phyloP scores from a whole-genome alignment of 495 filamentous ascomycete species.

The Geopyxis carbonaria region DNA sequence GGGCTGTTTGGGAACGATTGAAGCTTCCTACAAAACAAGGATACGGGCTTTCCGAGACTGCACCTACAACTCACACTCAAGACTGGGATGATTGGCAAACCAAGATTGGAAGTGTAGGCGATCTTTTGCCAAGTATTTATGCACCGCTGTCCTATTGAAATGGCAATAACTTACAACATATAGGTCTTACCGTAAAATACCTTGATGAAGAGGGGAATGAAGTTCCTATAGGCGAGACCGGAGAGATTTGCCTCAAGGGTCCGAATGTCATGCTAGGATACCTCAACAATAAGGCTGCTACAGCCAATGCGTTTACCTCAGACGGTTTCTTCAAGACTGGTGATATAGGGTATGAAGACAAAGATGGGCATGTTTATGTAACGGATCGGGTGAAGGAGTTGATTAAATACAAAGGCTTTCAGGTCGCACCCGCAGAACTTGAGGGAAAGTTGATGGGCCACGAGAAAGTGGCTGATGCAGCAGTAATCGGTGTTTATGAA shows the following conservation, averaged over 20 bases:
- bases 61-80: conserved; percentile 38
- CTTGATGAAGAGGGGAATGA: conserved; percentile 46
- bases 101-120: conserved; percentile 64
- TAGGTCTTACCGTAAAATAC: conserved; percentile 74
- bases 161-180: neutral
- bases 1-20: conserved; percentile 57
- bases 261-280: conserved; percentile 65
- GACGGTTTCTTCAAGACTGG: conserved; percentile 80
- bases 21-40: conserved; percentile 52
- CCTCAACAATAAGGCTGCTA: conserved; percentile 49
- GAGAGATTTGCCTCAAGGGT: conserved; percentile 66
- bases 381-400: conserved; percentile 82
- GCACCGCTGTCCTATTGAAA: neutral
- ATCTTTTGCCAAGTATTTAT: conserved; percentile 43
- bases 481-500: conserved; percentile 67
- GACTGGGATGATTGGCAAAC: conserved; percentile 61
- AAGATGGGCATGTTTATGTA: conserved; percentile 48
- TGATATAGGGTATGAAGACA: conserved; percentile 44
- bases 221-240: conserved; percentile 39
- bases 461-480: conserved; percentile 59
- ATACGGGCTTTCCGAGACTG: conserved; percentile 40
- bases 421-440: conserved; percentile 74
- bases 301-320: conserved; percentile 42
- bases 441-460: conserved; percentile 62
- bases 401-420: conserved; percentile 84